phyloP scores from a whole-genome alignment of 257 asterid species.

The Haberlea rhodopensis region DNA sequence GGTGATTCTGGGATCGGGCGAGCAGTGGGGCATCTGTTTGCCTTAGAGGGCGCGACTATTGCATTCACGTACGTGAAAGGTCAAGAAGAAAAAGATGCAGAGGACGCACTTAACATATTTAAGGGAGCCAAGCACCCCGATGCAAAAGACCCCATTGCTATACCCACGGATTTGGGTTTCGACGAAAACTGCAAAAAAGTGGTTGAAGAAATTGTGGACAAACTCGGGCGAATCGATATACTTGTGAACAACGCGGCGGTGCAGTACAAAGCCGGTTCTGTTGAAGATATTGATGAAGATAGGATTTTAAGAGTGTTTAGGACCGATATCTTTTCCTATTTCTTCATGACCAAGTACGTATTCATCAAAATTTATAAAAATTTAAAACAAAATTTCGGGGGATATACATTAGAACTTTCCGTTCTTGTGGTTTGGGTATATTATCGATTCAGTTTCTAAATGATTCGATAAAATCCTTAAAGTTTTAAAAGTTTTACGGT shows the following conservation, averaged over 20 bases:
- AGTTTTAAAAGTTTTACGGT: too few relatives aligned
- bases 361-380: too few relatives aligned
- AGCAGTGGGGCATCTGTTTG: conserved; percentile 46
- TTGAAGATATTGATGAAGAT: conserved; percentile 18
- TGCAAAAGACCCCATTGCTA: conserved; percentile 25
- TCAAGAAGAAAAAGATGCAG: conserved; percentile 47
- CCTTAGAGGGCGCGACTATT: conserved; percentile 46
- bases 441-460: too few relatives aligned
- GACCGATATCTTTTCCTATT: conserved; percentile 27
- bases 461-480: too few relatives aligned
- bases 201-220: background rate
- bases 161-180: conserved; percentile 16
- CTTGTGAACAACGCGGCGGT: conserved; percentile 23
- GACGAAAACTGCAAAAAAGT: conserved; percentile 20
- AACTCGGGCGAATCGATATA: conserved; percentile 14
- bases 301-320: conserved; percentile 28
- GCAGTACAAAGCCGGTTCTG: background rate
- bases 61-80: conserved; percentile 49
- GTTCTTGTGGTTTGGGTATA: too few relatives aligned
- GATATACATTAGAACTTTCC: too few relatives aligned
- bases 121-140: conserved; percentile 29
- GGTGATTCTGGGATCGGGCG: conserved; percentile 58
- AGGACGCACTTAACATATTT: conserved; percentile 34
- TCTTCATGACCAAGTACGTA: conserved; percentile 23
- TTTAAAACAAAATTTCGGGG: too few relatives aligned